Evolutionary conservation across 371 early-diverging fungal species (phyloP).

Genomic region (Rhizopus delemar): DNA sequence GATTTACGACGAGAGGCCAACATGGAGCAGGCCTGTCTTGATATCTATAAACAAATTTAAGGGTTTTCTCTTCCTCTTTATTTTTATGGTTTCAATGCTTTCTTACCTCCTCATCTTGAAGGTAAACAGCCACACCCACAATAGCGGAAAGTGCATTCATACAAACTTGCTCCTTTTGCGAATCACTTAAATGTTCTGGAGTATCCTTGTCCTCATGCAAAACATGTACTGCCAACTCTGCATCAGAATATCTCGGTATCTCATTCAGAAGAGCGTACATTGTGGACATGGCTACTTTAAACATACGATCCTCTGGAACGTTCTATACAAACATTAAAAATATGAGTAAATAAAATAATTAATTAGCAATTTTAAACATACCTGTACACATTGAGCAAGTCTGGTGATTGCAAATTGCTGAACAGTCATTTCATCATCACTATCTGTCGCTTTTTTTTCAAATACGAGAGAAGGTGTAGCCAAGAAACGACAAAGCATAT

Average conservation of each 20-base stretch:
- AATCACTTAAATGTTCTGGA: slow-evolving; percentile 36
- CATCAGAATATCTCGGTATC: slow-evolving; percentile 50
- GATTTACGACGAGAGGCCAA: slow-evolving; percentile 52
- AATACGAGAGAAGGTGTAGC: slow-evolving; percentile 66
- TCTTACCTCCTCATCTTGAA: slow-evolving; percentile 63
- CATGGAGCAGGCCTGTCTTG: slow-evolving; percentile 53
- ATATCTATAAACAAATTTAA: slow-evolving; percentile 38
- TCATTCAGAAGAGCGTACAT: slow-evolving; percentile 59
- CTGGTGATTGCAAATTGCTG: slow-evolving; percentile 59
- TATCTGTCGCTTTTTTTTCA: slow-evolving; percentile 35
- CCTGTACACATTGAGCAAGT: slow-evolving; percentile 62
- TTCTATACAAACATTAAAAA: slow-evolving; percentile 18
- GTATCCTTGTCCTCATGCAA: slow-evolving; percentile 3
- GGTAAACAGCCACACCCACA: slow-evolving; percentile 64
- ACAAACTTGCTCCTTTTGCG: slow-evolving; percentile 55
- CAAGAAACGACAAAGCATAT: slow-evolving; percentile 59
- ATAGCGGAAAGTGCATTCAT: slow-evolving; percentile 63
- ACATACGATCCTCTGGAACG: slow-evolving; percentile 38
- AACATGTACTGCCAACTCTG: slow-evolving; percentile 4
- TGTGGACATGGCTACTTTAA: slow-evolving; percentile 54
- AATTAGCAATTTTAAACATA: slow-evolving; percentile 15
- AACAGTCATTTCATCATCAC: slow-evolving; percentile 31
- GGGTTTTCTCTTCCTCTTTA: not conserved
- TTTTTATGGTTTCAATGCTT: slow-evolving; percentile 1
- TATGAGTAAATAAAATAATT: not conserved